Evolutionary conservation across 202 grass and related monocot genomes (phyloP).

Genomic region (Sporobolus alterniflorus): DNA sequence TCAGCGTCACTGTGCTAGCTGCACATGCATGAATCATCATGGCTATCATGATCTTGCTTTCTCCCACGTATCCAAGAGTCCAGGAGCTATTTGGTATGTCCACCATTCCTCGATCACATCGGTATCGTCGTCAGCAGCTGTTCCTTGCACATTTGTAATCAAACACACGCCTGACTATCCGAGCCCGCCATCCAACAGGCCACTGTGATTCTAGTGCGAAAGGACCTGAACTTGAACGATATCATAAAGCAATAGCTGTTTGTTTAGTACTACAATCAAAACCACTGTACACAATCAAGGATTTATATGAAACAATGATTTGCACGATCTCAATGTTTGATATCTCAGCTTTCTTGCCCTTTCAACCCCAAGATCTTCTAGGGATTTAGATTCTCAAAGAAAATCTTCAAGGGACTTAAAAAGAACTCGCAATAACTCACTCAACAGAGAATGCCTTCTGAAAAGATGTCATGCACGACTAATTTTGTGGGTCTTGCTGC

Average conservation of each 20-base stretch:
- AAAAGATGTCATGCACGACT: conserved; percentile 8
- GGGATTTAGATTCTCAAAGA: neutral
- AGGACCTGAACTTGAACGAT: conserved; percentile 1
- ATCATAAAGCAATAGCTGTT: neutral
- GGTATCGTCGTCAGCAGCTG: neutral
- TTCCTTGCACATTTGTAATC: conserved; percentile 32
- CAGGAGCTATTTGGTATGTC: conserved; percentile 38
- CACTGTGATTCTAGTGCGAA: neutral
- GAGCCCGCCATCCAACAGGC: neutral
- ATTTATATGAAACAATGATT: conserved; percentile 7
- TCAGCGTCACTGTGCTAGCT: conserved; percentile 11
- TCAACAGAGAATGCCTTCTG: neutral
- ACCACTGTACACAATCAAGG: neutral
- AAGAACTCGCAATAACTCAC: neutral
- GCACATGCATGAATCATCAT: conserved; percentile 38
- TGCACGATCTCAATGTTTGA: neutral
- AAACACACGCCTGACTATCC: conserved; percentile 23
- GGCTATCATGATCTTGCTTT: conserved; percentile 31
- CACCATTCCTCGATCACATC: conserved; percentile 48
- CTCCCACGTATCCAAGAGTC: conserved; percentile 47
- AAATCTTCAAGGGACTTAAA: no score
- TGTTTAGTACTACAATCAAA: neutral
- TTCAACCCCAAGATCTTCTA: neutral
- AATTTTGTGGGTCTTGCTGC: neutral
- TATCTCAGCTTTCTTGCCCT: conserved; percentile 7